A percentile compares a stretch with the other conserved stretches of the same genome.
phyloP scores from a whole-genome alignment of 306 rosid species.

The Parietaria judaica region DNA sequence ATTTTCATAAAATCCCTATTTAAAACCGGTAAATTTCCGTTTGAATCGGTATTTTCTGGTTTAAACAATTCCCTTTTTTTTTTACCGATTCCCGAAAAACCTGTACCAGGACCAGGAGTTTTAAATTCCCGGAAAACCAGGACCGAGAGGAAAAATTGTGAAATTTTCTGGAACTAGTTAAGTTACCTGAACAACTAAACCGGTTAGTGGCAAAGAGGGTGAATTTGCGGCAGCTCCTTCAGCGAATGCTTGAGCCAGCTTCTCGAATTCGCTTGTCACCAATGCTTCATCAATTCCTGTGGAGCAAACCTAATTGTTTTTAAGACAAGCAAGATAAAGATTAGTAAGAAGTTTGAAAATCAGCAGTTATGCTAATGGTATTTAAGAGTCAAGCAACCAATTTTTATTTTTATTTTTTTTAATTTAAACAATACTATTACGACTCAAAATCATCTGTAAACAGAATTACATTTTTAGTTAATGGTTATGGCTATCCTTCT shows the following conservation, averaged over 20 bases:
- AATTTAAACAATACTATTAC: too few relatives aligned
- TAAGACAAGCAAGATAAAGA: constrained; percentile 16
- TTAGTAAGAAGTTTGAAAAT: background rate
- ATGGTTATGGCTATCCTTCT: too few relatives aligned
- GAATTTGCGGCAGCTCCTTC: constrained; percentile 46
- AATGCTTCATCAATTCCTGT: constrained; percentile 48
- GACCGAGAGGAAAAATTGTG: too few relatives aligned
- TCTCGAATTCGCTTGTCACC: constrained; percentile 54
- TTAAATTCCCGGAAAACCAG: too few relatives aligned
- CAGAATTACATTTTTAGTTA: too few relatives aligned
- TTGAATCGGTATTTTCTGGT: too few relatives aligned
- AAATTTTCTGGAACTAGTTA: constrained; percentile 6
- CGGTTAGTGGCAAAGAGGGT: constrained; percentile 67
- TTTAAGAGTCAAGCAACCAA: constrained; percentile 4
- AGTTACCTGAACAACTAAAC: constrained; percentile 75
- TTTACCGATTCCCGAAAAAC: too few relatives aligned
- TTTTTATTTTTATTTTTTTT: constrained; percentile 2
- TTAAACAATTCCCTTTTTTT: too few relatives aligned
- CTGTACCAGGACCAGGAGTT: too few relatives aligned
- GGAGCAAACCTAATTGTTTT: constrained; percentile 53
- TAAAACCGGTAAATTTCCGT: too few relatives aligned
- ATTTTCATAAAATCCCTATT: too few relatives aligned
- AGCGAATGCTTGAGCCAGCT: constrained; percentile 60
- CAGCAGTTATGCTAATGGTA: background rate
- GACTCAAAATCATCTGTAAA: too few relatives aligned